These are phyloP conservation scores for Kwoniella heveanensis DNA, from an alignment of 768 basidiomycete species.

Conservation along the genomic window DNA sequence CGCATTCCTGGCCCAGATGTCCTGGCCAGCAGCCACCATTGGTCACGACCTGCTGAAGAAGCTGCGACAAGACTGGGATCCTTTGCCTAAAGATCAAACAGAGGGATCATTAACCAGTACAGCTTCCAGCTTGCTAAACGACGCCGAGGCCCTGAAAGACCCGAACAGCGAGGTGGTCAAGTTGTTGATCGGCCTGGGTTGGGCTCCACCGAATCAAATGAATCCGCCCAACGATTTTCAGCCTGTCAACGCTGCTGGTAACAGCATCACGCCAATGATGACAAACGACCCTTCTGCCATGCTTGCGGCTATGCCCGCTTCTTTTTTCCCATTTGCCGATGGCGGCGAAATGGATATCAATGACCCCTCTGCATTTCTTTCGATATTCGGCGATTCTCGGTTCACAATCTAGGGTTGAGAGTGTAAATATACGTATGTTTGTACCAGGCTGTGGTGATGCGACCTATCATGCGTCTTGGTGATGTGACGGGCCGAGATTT, in stretches of 20 bases:
- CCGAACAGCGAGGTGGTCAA: slow-evolving; percentile 2
- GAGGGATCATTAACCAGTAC: neutral
- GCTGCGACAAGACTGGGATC: neutral
- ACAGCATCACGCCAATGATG: neutral
- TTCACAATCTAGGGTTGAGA: neutral
- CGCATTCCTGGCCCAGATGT: neutral
- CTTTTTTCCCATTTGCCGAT: neutral
- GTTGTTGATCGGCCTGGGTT: neutral
- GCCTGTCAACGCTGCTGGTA: neutral
- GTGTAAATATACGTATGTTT: too few relatives aligned
- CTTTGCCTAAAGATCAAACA: neutral
- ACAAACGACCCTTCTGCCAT: neutral
- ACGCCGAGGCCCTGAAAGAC: neutral
- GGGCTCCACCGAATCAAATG: neutral
- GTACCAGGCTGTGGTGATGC: too few relatives aligned
- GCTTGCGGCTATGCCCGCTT: neutral
- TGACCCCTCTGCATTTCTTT: neutral
- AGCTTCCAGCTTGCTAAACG: neutral
- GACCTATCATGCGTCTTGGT: too few relatives aligned
- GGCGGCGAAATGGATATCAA: neutral
- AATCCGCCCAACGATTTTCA: neutral
- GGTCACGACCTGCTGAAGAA: neutral
- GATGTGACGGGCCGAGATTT: too few relatives aligned
- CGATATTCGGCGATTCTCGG: neutral
- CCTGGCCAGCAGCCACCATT: slow-evolving; percentile 1